Evolutionary conservation across 208 protist genomes (phyloP).

Genomic region (Acanthamoeba triangularis): DNA sequence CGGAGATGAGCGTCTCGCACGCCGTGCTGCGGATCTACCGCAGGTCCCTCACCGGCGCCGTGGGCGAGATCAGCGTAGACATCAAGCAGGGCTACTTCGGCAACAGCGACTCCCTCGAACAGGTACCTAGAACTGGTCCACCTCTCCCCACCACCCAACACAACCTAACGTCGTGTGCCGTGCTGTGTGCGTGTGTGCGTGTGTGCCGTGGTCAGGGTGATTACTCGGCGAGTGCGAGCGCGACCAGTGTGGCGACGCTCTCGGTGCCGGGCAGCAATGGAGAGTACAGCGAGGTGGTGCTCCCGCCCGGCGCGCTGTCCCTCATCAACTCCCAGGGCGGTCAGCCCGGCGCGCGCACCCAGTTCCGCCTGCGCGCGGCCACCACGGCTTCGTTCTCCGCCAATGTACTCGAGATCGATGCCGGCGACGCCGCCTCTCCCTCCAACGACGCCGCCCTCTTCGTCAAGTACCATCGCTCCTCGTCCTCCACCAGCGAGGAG

Average conservation of each 20-base stretch:
- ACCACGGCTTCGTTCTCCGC: slow-evolving; percentile 20
- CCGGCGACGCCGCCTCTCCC: not conserved
- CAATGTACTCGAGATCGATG: not conserved
- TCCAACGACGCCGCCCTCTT: slow-evolving; percentile 13
- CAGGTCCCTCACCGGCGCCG: slow-evolving; percentile 34
- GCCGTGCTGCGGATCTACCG: slow-evolving; percentile 52
- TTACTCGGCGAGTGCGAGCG: not conserved
- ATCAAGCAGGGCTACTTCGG: slow-evolving; percentile 66
- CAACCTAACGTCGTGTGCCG: not conserved
- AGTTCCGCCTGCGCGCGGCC: slow-evolving; percentile 44
- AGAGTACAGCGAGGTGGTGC: slow-evolving; percentile 47
- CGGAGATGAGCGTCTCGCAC: not conserved
- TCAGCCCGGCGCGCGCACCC: not conserved
- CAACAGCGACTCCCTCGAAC: not conserved
- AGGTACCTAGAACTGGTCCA: not conserved
- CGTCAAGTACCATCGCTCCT: slow-evolving; percentile 10
- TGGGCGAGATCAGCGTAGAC: not conserved
- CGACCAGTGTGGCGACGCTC: not conserved
- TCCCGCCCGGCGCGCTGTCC: not conserved
- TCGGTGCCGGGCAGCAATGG: not conserved
- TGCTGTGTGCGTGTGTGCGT: not conserved
- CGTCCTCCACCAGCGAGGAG: not conserved
- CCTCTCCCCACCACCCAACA: not conserved
- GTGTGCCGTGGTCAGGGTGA: not conserved
- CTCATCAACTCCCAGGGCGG: slow-evolving; percentile 8